phyloP scores from a whole-genome alignment of 306 rosid species.

The Adenanthera pavonina region DNA sequence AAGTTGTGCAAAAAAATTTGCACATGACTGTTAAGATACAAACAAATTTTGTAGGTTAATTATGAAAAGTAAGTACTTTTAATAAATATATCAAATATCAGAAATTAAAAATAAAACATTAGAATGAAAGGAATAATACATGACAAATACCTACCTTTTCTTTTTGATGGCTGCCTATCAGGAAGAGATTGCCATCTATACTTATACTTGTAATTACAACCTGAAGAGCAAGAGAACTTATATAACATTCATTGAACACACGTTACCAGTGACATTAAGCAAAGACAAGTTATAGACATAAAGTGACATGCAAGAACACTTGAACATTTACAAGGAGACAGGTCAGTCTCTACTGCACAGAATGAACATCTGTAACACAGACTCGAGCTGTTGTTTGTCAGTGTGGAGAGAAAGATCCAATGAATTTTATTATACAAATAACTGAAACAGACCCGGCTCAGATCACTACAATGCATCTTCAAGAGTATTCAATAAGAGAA shows the following conservation, averaged over 20 bases:
- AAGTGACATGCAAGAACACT: constrained; percentile 5
- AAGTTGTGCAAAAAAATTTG: background rate
- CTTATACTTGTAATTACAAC: constrained; percentile 79
- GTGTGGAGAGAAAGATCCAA: background rate
- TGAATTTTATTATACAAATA: background rate
- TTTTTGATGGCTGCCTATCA: constrained; percentile 42
- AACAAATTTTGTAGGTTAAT: background rate
- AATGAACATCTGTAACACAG: constrained; percentile 1
- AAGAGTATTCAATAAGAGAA: background rate
- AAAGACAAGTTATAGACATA: constrained; percentile 9
- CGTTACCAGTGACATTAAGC: background rate
- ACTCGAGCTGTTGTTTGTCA: constrained; percentile 7
- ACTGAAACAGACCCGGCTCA: background rate
- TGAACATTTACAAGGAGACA: background rate
- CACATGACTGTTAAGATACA: background rate
- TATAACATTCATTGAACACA: constrained; percentile 11
- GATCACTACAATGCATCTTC: background rate
- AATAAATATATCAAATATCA: background rate
- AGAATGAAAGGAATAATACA: background rate
- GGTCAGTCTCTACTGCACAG: background rate
- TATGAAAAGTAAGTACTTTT: background rate
- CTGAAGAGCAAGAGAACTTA: constrained; percentile 43
- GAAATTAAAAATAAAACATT: constrained; percentile 18
- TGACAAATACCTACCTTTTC: constrained; percentile 44
- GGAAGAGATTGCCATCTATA: constrained; percentile 49